These are phyloP conservation scores for Betula pendula DNA, from an alignment of 306 rosid genomes.

Conservation along the genomic window DNA sequence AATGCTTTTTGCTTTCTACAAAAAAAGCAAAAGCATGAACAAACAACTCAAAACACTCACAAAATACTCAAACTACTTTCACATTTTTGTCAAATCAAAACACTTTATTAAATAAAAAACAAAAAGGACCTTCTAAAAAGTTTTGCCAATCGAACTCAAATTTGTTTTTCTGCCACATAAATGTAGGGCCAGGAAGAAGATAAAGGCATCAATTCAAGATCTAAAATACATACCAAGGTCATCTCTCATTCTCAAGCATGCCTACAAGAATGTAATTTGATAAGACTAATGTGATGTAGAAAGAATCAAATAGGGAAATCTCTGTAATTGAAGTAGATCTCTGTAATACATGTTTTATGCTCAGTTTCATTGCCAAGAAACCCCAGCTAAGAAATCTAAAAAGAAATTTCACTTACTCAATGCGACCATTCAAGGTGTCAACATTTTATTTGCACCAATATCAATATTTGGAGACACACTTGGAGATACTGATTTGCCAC, in stretches of 20 bases:
- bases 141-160: no score
- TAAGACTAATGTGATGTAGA: not conserved
- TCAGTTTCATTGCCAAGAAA: not conserved
- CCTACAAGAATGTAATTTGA: not conserved
- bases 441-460: not conserved
- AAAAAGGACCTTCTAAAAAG: no score
- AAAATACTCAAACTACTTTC: no score
- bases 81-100: no score
- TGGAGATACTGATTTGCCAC: slow-evolving; percentile 7
- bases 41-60: no score
- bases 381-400: not conserved
- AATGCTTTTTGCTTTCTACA: no score
- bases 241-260: not conserved
- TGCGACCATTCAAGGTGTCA: not conserved
- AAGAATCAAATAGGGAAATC: not conserved
- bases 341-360: not conserved
- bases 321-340: not conserved
- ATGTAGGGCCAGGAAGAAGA: not conserved
- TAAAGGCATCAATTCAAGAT: not conserved
- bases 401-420: not conserved
- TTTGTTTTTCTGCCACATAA: not conserved
- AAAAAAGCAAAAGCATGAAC: no score
- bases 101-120: no score
- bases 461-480: not conserved
- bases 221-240: not conserved